phyloP scores from a whole-genome alignment of 2,329 filamentous ascomycete genomes.

The Ophidiomyces ophidiicola region DNA sequence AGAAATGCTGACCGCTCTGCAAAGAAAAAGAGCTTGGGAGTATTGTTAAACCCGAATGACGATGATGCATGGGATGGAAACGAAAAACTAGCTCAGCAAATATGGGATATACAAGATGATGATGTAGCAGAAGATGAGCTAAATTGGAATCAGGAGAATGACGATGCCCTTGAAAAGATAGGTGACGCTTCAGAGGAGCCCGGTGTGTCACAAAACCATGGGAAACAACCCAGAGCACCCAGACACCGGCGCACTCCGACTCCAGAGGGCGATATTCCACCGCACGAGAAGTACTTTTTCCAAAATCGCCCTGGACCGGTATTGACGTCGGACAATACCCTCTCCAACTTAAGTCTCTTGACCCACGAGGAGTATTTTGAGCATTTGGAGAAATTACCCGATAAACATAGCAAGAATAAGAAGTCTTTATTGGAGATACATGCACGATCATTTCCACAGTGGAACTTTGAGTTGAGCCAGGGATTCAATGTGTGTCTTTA shows the following conservation, averaged over 20 bases:
- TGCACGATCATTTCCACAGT: constrained; percentile 72
- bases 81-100: constrained; percentile 55
- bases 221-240: constrained; percentile 44
- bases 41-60: constrained; percentile 63
- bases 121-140: constrained; percentile 29
- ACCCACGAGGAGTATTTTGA: constrained; percentile 88
- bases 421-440: constrained; percentile 63
- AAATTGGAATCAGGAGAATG: constrained; percentile 21
- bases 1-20: constrained; percentile 74
- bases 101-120: constrained; percentile 40
- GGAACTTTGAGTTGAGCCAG: constrained; percentile 78
- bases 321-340: constrained; percentile 77
- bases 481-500: constrained; percentile 84
- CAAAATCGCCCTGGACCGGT: constrained; percentile 71
- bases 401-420: constrained; percentile 59
- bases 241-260: constrained; percentile 58
- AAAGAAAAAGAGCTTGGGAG: constrained; percentile 67
- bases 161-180: constrained; percentile 16
- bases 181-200: background rate
- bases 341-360: constrained; percentile 61
- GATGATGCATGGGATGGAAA: constrained; percentile 52
- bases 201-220: constrained; percentile 38
- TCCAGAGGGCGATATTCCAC: constrained; percentile 66
- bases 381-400: constrained; percentile 49
- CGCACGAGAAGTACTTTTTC: constrained; percentile 87